These are phyloP conservation scores for Tolypocladium tundrense DNA, from an alignment of 2,329 filamentous ascomycete species.

Conservation along the genomic window DNA sequence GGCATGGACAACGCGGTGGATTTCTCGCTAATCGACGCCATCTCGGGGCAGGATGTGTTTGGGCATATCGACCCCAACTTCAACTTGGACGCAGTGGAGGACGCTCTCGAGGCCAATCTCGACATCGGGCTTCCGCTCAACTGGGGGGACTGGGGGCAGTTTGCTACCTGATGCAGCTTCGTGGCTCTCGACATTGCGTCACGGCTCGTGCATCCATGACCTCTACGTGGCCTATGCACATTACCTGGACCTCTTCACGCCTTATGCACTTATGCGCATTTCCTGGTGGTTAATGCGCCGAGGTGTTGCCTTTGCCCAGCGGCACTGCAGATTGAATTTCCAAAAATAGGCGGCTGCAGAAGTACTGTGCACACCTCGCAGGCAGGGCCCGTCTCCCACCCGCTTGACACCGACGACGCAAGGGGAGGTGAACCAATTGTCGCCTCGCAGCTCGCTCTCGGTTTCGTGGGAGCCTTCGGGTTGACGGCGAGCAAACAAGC, in stretches of 20 bases:
- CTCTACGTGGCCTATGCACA: neutral
- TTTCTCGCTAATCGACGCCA: constrained; percentile 29
- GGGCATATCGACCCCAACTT: constrained; percentile 46
- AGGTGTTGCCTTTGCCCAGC: too few relatives aligned
- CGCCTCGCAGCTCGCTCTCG: neutral
- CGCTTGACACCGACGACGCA: neutral
- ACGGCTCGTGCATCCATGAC: neutral
- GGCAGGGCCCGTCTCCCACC: neutral
- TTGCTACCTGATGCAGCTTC: constrained; percentile 14
- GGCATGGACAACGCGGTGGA: constrained; percentile 26
- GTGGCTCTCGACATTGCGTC: neutral
- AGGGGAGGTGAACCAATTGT: neutral
- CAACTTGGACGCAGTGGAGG: constrained; percentile 42
- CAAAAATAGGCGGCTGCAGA: neutral
- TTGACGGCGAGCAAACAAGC: too few relatives aligned
- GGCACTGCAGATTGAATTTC: neutral
- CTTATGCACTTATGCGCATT: neutral
- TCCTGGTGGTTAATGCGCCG: neutral
- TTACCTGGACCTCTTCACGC: neutral
- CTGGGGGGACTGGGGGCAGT: constrained; percentile 36
- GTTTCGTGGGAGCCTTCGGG: too few relatives aligned
- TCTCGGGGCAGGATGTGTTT: constrained; percentile 42
- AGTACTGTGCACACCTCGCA: neutral
- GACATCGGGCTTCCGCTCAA: constrained; percentile 43
- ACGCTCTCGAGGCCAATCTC: constrained; percentile 42